Evolutionary conservation across 768 basidiomycete species (phyloP).

Genomic region (Tricholoma furcatifolium): DNA sequence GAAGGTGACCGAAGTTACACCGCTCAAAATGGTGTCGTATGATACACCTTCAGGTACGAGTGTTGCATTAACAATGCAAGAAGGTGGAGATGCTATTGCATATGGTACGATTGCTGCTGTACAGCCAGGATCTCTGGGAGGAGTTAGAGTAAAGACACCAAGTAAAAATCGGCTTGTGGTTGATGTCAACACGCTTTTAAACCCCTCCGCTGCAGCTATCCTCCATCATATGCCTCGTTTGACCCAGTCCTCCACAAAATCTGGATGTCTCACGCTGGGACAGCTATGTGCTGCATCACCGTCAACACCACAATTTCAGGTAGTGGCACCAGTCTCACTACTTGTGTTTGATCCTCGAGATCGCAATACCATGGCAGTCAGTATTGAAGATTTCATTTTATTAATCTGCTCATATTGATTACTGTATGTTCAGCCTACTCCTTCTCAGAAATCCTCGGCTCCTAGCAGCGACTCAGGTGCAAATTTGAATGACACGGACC

Average conservation of each 20-base stretch:
- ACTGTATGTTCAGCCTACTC: not conserved
- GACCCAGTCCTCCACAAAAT: not conserved
- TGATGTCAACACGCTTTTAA: conserved; percentile 8
- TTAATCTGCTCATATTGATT: not conserved
- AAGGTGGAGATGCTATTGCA: conserved; percentile 12
- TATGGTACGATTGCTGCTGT: conserved; percentile 5
- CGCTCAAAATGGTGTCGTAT: not conserved
- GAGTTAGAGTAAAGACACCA: conserved; percentile 10
- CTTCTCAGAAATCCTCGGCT: too few species aligned
- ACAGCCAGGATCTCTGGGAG: not conserved
- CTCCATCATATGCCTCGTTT: conserved; percentile 6
- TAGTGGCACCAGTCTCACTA: not conserved
- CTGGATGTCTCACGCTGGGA: conserved; percentile 4
- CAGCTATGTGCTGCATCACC: not conserved
- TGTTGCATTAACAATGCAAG: conserved; percentile 15
- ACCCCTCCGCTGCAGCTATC: conserved; percentile 11
- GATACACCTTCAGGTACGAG: conserved; percentile 12
- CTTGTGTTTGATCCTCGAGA: not conserved
- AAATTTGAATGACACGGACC: too few species aligned
- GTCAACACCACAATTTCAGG: not conserved
- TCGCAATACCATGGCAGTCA: not conserved
- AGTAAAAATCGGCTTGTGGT: conserved; percentile 11
- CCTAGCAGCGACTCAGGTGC: too few species aligned
- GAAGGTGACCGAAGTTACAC: not conserved
- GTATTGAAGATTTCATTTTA: not conserved